Evolutionary conservation across 2,329 filamentous ascomycete genomes (phyloP).

Genomic region (Aspergillus pseudoviridinutans): DNA sequence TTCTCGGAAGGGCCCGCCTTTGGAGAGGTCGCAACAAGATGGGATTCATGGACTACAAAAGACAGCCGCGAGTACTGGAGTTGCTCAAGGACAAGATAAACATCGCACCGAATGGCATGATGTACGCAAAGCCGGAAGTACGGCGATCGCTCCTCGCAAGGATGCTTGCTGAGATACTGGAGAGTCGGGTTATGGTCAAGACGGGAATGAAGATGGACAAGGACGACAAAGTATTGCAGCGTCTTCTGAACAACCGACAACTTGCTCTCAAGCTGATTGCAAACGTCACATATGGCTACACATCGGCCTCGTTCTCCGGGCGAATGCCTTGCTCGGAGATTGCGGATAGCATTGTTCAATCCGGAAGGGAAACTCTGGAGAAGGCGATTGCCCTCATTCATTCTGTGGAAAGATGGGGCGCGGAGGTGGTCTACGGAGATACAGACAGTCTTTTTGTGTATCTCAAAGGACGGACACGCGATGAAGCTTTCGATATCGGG

Average conservation of each 20-base stretch:
- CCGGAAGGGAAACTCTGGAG: constrained; percentile 88
- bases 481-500: constrained; percentile 88
- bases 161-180: constrained; percentile 93
- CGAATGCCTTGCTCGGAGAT: constrained; percentile 98
- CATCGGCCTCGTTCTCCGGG: constrained; percentile 92
- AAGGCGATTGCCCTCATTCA: constrained; percentile 91
- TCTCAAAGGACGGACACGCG: constrained; percentile 78
- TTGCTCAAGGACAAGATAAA: constrained; percentile 83
- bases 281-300: constrained; percentile 99
- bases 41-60: constrained; percentile 84
- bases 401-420: constrained; percentile 78
- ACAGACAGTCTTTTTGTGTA: constrained; percentile 94
- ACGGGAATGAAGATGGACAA: constrained; percentile 93
- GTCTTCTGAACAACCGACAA: constrained; percentile 87
- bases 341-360: constrained; percentile 96
- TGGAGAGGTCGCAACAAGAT: constrained; percentile 95
- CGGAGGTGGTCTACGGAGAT: constrained; percentile 96
- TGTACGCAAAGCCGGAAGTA: constrained; percentile 82
- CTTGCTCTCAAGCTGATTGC: constrained; percentile 91
- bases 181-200: constrained; percentile 97
- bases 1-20: constrained; percentile 74
- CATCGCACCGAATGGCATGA: constrained; percentile 91
- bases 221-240: constrained; percentile 78
- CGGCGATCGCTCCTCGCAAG: constrained; percentile 89
- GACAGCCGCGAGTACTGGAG: constrained; percentile 69